Conservation (phyloP, 2,329 filamentous ascomycete species). For the Phoma sp. region DNA sequence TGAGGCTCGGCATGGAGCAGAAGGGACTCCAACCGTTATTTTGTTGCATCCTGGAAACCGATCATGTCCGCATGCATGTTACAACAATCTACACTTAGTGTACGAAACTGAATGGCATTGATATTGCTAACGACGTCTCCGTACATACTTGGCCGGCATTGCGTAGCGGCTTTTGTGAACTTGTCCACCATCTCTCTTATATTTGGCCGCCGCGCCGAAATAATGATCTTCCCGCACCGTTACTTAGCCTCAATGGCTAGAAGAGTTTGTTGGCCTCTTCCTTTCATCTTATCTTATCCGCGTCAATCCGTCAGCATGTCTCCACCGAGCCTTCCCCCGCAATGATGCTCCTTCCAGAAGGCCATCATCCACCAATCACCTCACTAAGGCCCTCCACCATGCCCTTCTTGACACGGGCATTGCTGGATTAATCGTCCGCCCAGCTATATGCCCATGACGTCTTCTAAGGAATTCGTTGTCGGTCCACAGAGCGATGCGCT, state of each 20-base stretch:
- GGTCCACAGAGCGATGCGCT: conserved; percentile 22
- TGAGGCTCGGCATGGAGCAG: background rate
- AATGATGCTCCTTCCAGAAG: conserved; percentile 29
- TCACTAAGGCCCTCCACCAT: conserved; percentile 4
- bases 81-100: conserved; percentile 5
- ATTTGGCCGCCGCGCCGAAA: too few relatives aligned
- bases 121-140: background rate
- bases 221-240: background rate
- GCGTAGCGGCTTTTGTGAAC: too few relatives aligned
- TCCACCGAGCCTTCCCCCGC: conserved; percentile 20
- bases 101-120: conserved; percentile 1
- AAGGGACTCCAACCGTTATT: background rate
- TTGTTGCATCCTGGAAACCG: conserved; percentile 11
- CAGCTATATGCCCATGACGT: conserved; percentile 28
- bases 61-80: conserved; percentile 11
- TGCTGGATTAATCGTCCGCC: conserved; percentile 26
- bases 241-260: background rate
- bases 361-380: conserved; percentile 38
- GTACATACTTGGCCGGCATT: too few relatives aligned
- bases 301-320: background rate
- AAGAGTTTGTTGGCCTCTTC: background rate
- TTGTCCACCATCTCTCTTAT: background rate
- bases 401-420: conserved; percentile 33
- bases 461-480: conserved; percentile 16
- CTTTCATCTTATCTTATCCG: background rate